Base-by-base conservation (phyloP, 2,329 filamentous ascomycete species). In the Dactylellina drechsleri region DNA sequence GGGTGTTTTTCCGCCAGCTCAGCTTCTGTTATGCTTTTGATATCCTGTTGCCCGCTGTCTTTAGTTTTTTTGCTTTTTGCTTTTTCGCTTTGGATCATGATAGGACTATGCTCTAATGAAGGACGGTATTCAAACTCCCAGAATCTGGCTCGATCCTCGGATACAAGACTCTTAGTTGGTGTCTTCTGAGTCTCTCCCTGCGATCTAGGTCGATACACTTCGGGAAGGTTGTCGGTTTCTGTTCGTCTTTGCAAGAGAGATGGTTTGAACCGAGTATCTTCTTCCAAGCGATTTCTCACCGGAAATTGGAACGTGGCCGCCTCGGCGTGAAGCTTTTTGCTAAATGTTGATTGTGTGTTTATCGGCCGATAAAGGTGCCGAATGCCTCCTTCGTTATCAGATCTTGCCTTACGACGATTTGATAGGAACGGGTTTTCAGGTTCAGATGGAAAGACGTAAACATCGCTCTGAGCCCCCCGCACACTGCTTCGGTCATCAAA, bases 331-430 rank as follows among this genome's bases (percentile, higher is more conserved):
- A 67, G 58, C 23, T 53, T 74, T 57, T 54, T 66, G n/a, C 28
- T 54, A 43, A 65, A 66, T 26, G 6, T 73, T 8, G 68, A 57
- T 31, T 28, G 50, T 36, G 36, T 67, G n/a, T 41, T 59, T 40
- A 62, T 62, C 18, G 56, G 31, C 28, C 70, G 43, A 28, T 74
- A 74, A 20, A 67, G 62, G n/a, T 74, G 62, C 20, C 70, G 49
- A 41, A 74, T 67, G 3, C 64, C 57, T 4, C 64, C 62, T 53
- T 74, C 62, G 16, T 62, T 74, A 67, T 74, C 70, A 12, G 57
- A 74, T 64, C 70, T 28, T n/a, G 70, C 70, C 36, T 64, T 67
- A 10, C 28, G 20, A 12, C 62, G 62, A 47, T 12, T 15, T 20
- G 62, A 53, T 12, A 64, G 7, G 18, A 67, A 74, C 12, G 70